Conservation (phyloP, 495 filamentous ascomycete genomes). For the Penicillium waksmanii region DNA sequence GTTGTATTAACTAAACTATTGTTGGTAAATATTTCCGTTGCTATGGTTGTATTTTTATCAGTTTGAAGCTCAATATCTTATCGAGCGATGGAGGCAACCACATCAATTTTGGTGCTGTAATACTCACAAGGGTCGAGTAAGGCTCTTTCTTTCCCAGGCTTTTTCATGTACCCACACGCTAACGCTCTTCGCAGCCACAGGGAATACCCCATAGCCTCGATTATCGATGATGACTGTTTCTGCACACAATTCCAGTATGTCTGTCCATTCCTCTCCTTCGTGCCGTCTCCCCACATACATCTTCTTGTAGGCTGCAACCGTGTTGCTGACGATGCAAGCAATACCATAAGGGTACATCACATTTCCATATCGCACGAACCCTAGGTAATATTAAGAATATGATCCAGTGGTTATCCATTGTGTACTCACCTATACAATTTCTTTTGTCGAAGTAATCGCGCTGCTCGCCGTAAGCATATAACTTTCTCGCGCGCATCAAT, state of each 20-base stretch:
- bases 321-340: slow-evolving; percentile 62
- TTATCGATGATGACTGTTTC: slow-evolving; percentile 55
- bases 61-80: neutral
- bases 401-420: neutral
- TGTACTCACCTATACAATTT: slow-evolving; percentile 61
- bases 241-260: slow-evolving; percentile 57
- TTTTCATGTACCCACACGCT: slow-evolving; percentile 62
- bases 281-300: slow-evolving; percentile 69
- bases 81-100: neutral
- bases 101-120: neutral
- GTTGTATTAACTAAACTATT: neutral
- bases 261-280: slow-evolving; percentile 64
- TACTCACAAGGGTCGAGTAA: slow-evolving; percentile 24
- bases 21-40: slow-evolving; percentile 9
- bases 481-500: slow-evolving; percentile 64
- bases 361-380: slow-evolving; percentile 66
- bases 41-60: neutral
- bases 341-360: slow-evolving; percentile 54
- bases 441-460: slow-evolving; percentile 67
- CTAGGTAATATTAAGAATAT: slow-evolving; percentile 15
- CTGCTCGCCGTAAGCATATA: slow-evolving; percentile 71
- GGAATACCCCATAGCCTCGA: slow-evolving; percentile 59
- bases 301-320: slow-evolving; percentile 46
- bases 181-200: slow-evolving; percentile 57
- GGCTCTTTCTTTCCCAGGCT: slow-evolving; percentile 20